phyloP scores from a whole-genome alignment of 2,329 filamentous ascomycete genomes.

The Cladosporium sp. region DNA sequence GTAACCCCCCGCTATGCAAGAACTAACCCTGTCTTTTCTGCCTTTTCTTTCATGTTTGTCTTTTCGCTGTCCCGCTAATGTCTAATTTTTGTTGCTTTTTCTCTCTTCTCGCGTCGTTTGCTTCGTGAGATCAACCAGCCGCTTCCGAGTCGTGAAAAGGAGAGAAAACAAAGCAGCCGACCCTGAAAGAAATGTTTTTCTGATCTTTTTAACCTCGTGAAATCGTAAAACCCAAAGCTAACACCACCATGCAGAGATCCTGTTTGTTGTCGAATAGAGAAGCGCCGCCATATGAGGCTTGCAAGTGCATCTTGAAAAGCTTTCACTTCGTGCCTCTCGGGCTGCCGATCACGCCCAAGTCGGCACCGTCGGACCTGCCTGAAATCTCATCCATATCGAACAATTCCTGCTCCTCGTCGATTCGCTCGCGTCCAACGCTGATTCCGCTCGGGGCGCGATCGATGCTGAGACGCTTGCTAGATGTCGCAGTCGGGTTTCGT shows the following conservation, averaged over 20 bases:
- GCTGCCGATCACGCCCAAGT: constrained; percentile 6
- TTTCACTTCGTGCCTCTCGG: neutral
- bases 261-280: neutral
- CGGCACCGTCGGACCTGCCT: constrained; percentile 7
- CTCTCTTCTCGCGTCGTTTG: neutral
- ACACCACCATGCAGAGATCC: neutral
- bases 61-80: no score
- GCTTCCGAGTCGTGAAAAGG: neutral
- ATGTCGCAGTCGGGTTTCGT: constrained; percentile 14
- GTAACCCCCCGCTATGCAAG: no score
- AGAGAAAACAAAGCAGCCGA: no score
- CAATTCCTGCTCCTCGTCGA: constrained; percentile 29
- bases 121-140: neutral
- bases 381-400: constrained; percentile 32
- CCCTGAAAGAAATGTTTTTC: neutral
- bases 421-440: constrained; percentile 24
- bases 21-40: no score
- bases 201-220: neutral
- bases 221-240: neutral
- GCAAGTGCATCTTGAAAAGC: neutral
- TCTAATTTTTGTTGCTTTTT: neutral
- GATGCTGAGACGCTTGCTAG: constrained; percentile 18
- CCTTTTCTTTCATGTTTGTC: no score
- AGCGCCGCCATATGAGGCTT: neutral
- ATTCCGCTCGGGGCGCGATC: constrained; percentile 26